A percentile compares a stretch with the other conserved stretches of the same genome.
Evolutionary conservation across 306 rosid genomes (phyloP).

Genomic region (Pachyrhizus erosus): DNA sequence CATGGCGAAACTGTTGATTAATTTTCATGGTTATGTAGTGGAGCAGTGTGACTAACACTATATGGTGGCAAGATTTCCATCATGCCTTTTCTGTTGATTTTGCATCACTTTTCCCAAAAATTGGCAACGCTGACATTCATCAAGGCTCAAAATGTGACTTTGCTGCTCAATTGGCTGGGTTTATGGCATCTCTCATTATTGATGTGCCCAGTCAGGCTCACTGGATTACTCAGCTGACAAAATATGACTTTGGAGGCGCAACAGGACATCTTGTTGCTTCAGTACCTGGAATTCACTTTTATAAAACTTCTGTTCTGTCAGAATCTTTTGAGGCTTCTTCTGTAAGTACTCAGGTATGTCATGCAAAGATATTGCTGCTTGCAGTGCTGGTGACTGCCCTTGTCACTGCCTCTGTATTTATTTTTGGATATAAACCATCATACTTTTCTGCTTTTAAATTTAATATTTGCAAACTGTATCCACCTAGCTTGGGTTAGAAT

Average conservation of each 20-base stretch:
- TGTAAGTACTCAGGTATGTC: slow-evolving; percentile 51
- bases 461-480: slow-evolving; percentile 26
- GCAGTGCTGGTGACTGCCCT: slow-evolving; percentile 27
- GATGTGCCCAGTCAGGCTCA: slow-evolving; percentile 77
- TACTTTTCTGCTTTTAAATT: slow-evolving; percentile 16
- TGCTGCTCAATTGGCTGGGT: slow-evolving; percentile 83
- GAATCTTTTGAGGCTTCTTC: slow-evolving; percentile 42
- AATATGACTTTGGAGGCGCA: slow-evolving; percentile 78
- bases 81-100: slow-evolving; percentile 51
- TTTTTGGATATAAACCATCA: slow-evolving; percentile 21
- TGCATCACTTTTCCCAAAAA: slow-evolving; percentile 67
- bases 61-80: slow-evolving; percentile 97
- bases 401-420: neutral
- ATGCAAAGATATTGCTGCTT: slow-evolving; percentile 31
- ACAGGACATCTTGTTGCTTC: slow-evolving; percentile 78
- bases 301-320: slow-evolving; percentile 50
- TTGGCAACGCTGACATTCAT: slow-evolving; percentile 35
- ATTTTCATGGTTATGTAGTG: slow-evolving; percentile 59
- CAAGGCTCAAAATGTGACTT: slow-evolving; percentile 64
- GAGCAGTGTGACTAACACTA: slow-evolving; percentile 76
- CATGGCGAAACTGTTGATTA: slow-evolving; percentile 19
- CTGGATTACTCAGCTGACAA: slow-evolving; percentile 73
- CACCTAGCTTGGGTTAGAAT: slow-evolving; percentile 23
- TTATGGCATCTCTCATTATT: slow-evolving; percentile 76
- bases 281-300: slow-evolving; percentile 74